phyloP scores from a whole-genome alignment of 2,329 filamentous ascomycete species.

The Aplosporella prunicola region DNA sequence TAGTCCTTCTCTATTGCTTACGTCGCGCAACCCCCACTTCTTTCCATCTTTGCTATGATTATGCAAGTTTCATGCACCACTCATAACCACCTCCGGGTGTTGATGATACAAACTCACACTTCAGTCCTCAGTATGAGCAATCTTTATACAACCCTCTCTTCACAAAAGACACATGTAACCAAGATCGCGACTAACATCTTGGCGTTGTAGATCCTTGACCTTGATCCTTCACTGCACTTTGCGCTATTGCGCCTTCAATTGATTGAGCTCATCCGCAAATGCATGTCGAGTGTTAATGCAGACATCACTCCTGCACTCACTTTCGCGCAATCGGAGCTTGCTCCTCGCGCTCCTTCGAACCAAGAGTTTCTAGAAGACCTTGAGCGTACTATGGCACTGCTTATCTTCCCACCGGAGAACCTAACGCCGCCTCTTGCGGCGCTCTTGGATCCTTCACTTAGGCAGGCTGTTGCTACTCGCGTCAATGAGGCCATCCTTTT shows the following conservation, averaged over 20 bases:
- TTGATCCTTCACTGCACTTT: conserved; percentile 76
- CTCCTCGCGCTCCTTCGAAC: conserved; percentile 75
- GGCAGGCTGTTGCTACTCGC: conserved; percentile 71
- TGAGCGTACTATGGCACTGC: conserved; percentile 83
- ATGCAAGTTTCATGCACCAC: conserved; percentile 99
- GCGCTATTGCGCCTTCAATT: conserved; percentile 81
- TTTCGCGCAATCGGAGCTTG: conserved; percentile 81
- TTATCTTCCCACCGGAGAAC: conserved; percentile 78
- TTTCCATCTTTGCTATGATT: conserved; percentile 64
- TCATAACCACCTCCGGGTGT: conserved; percentile 76
- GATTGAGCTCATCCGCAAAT: conserved; percentile 80
- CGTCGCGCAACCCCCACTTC: conserved; percentile 3
- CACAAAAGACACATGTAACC: conserved; percentile 8
- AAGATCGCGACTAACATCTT: conserved; percentile 18
- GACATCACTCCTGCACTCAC: conserved; percentile 73
- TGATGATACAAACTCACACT: conserved; percentile 79
- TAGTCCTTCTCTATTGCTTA: conserved; percentile 37
- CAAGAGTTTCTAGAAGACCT: conserved; percentile 75
- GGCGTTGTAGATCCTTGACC: conserved; percentile 73
- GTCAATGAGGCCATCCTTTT: conserved; percentile 85
- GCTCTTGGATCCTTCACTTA: conserved; percentile 68
- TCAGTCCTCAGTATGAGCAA: conserved; percentile 82
- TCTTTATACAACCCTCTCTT: conserved; percentile 18
- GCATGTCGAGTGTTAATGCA: conserved; percentile 53
- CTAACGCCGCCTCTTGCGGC: conserved; percentile 66